Evolutionary conservation across 2,329 filamentous ascomycete species (phyloP).

Genomic region (Claviceps pazoutovae): DNA sequence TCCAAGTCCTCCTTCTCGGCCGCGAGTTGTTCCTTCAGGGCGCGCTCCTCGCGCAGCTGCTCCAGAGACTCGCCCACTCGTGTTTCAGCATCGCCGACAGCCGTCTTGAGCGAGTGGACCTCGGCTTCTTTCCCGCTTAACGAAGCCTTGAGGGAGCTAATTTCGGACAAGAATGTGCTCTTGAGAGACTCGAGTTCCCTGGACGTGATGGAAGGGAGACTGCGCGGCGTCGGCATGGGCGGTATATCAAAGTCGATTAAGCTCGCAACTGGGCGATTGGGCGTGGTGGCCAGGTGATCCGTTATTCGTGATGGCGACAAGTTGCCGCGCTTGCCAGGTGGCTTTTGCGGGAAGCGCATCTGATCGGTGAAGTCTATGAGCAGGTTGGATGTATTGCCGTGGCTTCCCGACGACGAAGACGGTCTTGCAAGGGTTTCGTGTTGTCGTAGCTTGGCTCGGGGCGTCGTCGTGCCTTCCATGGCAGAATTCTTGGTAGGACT

Average conservation of each 20-base stretch:
- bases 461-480: constrained; percentile 22
- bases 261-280: constrained; percentile 45
- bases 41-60: constrained; percentile 63
- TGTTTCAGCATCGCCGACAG: constrained; percentile 80
- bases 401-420: constrained; percentile 26
- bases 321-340: constrained; percentile 28
- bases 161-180: constrained; percentile 79
- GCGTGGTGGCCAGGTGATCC: constrained; percentile 26
- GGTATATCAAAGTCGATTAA: constrained; percentile 72
- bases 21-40: constrained; percentile 54
- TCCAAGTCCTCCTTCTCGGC: constrained; percentile 75
- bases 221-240: constrained; percentile 83
- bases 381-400: constrained; percentile 56
- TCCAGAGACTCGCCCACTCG: constrained; percentile 79
- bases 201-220: constrained; percentile 78
- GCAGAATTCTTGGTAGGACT: constrained; percentile 41
- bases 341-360: constrained; percentile 32
- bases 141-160: constrained; percentile 84
- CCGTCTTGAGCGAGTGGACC: constrained; percentile 71
- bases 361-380: constrained; percentile 83
- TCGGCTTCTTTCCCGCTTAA: constrained; percentile 89
- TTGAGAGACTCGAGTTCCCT: constrained; percentile 88
- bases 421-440: constrained; percentile 15
- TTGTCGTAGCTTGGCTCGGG: constrained; percentile 22
- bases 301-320: constrained; percentile 19